These are phyloP conservation scores for Tarenaya hassleriana DNA, from an alignment of 345 rosid species.

Conservation along the genomic window DNA sequence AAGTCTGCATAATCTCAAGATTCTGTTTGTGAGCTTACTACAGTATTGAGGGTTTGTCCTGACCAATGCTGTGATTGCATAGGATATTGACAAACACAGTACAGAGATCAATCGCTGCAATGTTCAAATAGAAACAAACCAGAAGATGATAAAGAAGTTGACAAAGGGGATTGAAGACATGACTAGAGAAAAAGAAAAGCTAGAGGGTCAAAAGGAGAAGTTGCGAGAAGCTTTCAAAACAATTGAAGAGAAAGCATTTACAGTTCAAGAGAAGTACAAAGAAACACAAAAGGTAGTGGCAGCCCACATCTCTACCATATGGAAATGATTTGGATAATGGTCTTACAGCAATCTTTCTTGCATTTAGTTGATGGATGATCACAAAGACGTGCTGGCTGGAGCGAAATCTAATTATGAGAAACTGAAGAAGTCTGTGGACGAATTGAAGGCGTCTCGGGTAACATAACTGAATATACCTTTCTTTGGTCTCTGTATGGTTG, in stretches of 20 bases:
- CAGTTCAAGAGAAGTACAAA: conserved; percentile 76
- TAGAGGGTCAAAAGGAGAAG: conserved; percentile 64
- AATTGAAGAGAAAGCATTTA: conserved; percentile 73
- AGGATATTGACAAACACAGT: conserved; percentile 82
- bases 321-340: conserved; percentile 10
- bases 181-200: conserved; percentile 65
- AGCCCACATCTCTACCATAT: conserved; percentile 14
- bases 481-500: conserved; percentile 13
- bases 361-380: conserved; percentile 69
- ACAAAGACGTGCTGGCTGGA: conserved; percentile 53
- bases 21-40: too few species aligned
- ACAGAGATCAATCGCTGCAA: conserved; percentile 86
- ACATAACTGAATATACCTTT: conserved; percentile 16
- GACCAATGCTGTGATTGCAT: conserved; percentile 22
- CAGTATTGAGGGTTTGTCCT: conserved; percentile 19
- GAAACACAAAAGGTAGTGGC: conserved; percentile 61
- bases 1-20: conserved; percentile 35
- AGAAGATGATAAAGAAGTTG: conserved; percentile 81
- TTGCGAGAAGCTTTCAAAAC: conserved; percentile 51
- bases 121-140: conserved; percentile 81
- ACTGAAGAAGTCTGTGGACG: conserved; percentile 71
- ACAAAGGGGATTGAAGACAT: conserved; percentile 80
- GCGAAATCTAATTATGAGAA: conserved; percentile 61
- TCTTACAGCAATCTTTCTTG: conserved; percentile 6
- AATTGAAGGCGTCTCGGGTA: conserved; percentile 84